Evolutionary conservation across 2,329 filamentous ascomycete genomes (phyloP).

Genomic region (Diaporthe nobilis): DNA sequence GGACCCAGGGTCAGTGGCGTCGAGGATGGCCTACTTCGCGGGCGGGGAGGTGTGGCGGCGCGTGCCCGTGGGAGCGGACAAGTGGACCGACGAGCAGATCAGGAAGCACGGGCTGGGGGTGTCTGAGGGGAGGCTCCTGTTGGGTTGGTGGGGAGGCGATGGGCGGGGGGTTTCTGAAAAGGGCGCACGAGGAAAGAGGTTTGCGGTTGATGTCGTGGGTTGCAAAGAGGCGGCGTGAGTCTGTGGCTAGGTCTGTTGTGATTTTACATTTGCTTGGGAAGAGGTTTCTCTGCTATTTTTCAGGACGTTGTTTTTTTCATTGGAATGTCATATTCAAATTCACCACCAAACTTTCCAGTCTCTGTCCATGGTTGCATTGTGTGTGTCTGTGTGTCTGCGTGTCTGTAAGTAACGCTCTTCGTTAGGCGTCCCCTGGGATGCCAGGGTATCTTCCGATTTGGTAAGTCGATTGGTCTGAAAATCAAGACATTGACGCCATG

Average conservation of each 20-base stretch:
- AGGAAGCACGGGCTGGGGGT: not conserved
- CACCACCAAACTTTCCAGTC: too few relatives aligned
- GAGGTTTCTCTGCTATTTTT: too few relatives aligned
- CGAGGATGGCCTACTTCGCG: not conserved
- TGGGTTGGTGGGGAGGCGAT: conserved; percentile 6
- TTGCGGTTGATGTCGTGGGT: not conserved
- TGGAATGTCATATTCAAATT: too few relatives aligned
- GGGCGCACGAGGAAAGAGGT: not conserved
- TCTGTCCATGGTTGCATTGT: too few relatives aligned
- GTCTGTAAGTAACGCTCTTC: too few relatives aligned
- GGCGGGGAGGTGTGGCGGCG: not conserved
- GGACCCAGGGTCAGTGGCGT: not conserved
- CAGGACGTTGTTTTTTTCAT: too few relatives aligned
- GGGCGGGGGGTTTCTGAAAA: not conserved
- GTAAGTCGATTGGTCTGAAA: too few relatives aligned
- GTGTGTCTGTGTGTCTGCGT: too few relatives aligned
- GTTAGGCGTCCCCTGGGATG: too few relatives aligned
- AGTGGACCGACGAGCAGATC: not conserved
- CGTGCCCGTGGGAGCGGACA: not conserved
- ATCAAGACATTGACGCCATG: too few relatives aligned
- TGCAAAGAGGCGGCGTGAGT: not conserved
- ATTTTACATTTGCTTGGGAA: not conserved
- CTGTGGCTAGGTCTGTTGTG: not conserved
- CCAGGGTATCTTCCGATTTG: too few relatives aligned
- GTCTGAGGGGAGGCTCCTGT: not conserved